Evolutionary conservation across 495 filamentous ascomycete species (phyloP).

Genomic region (Pyronema omphalodes): DNA sequence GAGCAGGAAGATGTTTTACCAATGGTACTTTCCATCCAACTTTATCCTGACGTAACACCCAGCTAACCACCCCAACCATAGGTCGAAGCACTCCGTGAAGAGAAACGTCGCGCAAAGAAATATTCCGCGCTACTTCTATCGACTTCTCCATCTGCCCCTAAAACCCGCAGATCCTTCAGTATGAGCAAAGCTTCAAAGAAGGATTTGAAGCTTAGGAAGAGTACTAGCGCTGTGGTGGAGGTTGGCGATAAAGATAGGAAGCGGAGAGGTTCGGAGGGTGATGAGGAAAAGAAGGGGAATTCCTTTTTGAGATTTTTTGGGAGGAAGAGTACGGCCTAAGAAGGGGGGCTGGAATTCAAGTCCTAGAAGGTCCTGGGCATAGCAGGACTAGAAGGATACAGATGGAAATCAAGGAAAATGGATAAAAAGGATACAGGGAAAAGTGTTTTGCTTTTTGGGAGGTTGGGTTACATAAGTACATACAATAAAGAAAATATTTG

Average conservation of each 20-base stretch:
- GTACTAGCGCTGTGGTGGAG: neutral
- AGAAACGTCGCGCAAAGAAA: conserved; percentile 1
- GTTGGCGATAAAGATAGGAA: neutral
- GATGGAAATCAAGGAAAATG: too few relatives aligned
- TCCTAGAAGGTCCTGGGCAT: too few relatives aligned
- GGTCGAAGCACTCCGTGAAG: conserved; percentile 2
- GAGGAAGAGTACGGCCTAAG: too few relatives aligned
- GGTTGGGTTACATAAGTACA: too few relatives aligned
- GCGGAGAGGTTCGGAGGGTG: neutral
- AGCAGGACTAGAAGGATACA: too few relatives aligned
- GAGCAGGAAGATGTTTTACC: conserved; percentile 3
- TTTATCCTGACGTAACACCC: neutral
- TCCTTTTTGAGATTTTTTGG: too few relatives aligned
- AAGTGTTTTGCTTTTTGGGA: too few relatives aligned
- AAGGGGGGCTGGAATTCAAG: too few relatives aligned
- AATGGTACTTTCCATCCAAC: too few relatives aligned
- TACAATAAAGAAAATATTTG: too few relatives aligned
- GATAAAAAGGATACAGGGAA: too few relatives aligned
- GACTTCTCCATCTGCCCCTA: neutral
- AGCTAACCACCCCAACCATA: neutral
- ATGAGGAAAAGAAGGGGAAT: neutral
- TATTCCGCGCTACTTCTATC: neutral
- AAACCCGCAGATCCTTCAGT: neutral
- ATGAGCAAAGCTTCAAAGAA: neutral
- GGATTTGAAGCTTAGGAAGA: neutral